These are phyloP conservation scores for Eutypa lata DNA, from an alignment of 2,329 filamentous ascomycete genomes.

Conservation along the genomic window DNA sequence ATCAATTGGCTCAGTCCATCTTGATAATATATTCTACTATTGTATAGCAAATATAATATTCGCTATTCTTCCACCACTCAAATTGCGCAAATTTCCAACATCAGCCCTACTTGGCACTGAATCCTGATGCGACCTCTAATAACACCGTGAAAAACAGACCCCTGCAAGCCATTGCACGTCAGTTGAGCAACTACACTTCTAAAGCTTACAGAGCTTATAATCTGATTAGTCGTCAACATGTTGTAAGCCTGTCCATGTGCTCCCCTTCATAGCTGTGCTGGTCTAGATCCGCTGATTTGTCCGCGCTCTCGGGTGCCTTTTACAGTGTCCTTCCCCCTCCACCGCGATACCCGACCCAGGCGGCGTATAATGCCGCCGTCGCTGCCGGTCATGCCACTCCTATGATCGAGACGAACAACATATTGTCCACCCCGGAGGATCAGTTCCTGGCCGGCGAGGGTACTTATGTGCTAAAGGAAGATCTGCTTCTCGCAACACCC, in stretches of 20 bases:
- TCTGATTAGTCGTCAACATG: conserved; percentile 14
- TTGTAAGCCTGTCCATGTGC: conserved; percentile 21
- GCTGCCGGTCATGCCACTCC: conserved; percentile 66
- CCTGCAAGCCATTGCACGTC: background rate
- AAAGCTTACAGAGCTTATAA: background rate
- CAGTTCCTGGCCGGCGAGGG: conserved; percentile 94
- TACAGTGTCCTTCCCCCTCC: conserved; percentile 80
- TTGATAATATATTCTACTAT: background rate
- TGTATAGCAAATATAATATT: background rate
- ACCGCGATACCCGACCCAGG: conserved; percentile 74
- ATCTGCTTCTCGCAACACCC: conserved; percentile 87
- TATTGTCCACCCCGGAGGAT: conserved; percentile 78
- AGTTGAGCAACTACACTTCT: background rate
- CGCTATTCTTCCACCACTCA: background rate
- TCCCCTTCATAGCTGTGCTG: conserved; percentile 8
- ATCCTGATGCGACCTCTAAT: background rate
- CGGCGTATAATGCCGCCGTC: conserved; percentile 69
- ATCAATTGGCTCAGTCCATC: background rate
- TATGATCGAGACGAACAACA: conserved; percentile 93
- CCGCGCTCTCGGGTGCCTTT: conserved; percentile 3
- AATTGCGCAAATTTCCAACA: background rate
- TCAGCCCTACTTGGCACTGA: background rate
- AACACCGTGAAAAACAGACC: background rate
- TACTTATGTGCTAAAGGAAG: conserved; percentile 85
- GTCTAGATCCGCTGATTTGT: background rate